Evolutionary conservation across 208 protist species (phyloP).

Genomic region (Strigomonas galati): DNA sequence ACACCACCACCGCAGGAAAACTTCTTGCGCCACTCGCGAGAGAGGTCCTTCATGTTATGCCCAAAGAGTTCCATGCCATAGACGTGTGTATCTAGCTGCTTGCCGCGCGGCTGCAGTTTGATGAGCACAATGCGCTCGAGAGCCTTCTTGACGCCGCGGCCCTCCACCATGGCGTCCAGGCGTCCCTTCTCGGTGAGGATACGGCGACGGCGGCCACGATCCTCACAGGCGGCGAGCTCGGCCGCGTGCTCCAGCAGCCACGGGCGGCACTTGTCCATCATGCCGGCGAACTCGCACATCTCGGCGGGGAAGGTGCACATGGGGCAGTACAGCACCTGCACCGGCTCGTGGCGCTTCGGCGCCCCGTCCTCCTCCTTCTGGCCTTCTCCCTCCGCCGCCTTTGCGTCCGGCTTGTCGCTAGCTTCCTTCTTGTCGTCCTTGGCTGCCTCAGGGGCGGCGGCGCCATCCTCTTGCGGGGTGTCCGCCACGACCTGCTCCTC

Average conservation of each 20-base stretch:
- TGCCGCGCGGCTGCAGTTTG: constrained; percentile 56
- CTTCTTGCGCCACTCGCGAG: constrained; percentile 76
- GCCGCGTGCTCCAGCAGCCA: constrained; percentile 86
- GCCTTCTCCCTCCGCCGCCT: constrained; percentile 4
- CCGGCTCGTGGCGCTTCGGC: constrained; percentile 38
- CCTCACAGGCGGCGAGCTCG: constrained; percentile 78
- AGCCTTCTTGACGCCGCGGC: constrained; percentile 75
- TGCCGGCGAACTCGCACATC: constrained; percentile 90
- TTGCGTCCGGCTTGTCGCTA: not conserved
- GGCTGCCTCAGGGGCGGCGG: constrained; percentile 7
- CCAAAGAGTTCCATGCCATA: constrained; percentile 86
- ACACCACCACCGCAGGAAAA: constrained; percentile 85
- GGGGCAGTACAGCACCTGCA: constrained; percentile 89
- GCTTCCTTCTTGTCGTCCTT: constrained; percentile 13
- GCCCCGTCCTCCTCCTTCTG: constrained; percentile 26
- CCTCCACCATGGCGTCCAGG: constrained; percentile 72
- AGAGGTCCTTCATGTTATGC: constrained; percentile 80
- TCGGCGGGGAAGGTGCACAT: constrained; percentile 90
- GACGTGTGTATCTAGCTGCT: constrained; percentile 69
- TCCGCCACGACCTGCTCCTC: constrained; percentile 10
- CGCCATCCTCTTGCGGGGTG: not conserved
- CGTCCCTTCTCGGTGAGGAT: constrained; percentile 81
- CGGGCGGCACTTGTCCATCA: constrained; percentile 89
- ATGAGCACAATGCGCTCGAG: constrained; percentile 70
- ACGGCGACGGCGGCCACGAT: constrained; percentile 73